Percentiles rank a stretch among this genome's conserved stretches.
These are phyloP conservation scores for Avena eriantha DNA, from an alignment of 176 grass and related monocot species.

Conservation along the genomic window DNA sequence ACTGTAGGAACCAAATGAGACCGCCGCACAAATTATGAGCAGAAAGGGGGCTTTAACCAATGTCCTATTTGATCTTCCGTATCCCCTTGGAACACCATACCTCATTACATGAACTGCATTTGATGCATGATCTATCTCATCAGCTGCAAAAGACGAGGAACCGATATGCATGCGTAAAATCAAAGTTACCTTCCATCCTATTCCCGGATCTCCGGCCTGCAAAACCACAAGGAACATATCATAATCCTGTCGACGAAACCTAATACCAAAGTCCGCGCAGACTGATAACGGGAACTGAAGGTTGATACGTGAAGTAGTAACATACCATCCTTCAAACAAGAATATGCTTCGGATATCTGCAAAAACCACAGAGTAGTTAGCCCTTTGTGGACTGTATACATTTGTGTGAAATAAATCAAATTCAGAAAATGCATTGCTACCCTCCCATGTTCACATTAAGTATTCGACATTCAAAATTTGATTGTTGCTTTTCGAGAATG, in stretches of 20 bases:
- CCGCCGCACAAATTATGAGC: slow-evolving; percentile 65
- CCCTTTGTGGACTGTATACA: neutral
- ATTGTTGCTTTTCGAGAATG: neutral
- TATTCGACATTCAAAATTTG: neutral
- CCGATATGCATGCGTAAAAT: neutral
- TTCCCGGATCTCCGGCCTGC: slow-evolving; percentile 55
- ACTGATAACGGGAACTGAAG: neutral
- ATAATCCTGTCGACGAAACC: neutral
- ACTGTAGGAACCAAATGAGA: slow-evolving; percentile 80
- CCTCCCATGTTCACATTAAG: neutral
- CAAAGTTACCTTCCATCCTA: slow-evolving; percentile 57
- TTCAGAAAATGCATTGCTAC: neutral
- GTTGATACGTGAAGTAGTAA: neutral
- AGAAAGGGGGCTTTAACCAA: slow-evolving; percentile 77
- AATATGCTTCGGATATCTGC: slow-evolving; percentile 91
- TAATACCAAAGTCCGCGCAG: neutral
- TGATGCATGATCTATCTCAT: slow-evolving; percentile 14
- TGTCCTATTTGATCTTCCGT: slow-evolving; percentile 49
- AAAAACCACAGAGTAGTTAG: neutral
- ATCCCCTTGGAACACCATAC: slow-evolving; percentile 51
- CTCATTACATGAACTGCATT: slow-evolving; percentile 71
- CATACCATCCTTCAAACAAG: slow-evolving; percentile 79
- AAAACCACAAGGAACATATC: slow-evolving; percentile 4
- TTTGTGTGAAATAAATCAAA: neutral
- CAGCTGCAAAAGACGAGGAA: neutral